These are phyloP conservation scores for Penicillium decumbens DNA, from an alignment of 2,329 filamentous ascomycete species.

Conservation along the genomic window DNA sequence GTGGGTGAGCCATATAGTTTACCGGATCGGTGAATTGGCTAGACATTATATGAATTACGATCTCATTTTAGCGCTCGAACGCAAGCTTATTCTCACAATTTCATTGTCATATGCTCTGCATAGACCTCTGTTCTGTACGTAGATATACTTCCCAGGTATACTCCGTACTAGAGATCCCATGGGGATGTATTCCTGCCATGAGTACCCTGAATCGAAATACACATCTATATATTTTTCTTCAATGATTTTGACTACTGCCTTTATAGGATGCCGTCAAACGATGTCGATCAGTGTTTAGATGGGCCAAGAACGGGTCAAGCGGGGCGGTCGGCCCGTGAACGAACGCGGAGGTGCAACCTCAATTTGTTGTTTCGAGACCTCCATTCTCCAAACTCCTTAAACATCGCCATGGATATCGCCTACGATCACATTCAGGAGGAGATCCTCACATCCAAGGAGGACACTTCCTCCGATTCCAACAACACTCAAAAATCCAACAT, in stretches of 20 bases:
- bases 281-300: not conserved
- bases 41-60: constrained; percentile 17
- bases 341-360: constrained; percentile 27
- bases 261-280: not conserved
- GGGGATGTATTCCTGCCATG: not conserved
- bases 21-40: constrained; percentile 18
- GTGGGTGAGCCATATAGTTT: constrained; percentile 36
- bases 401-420: constrained; percentile 73
- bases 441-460: constrained; percentile 53
- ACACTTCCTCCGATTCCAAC: constrained; percentile 40
- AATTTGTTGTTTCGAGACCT: constrained; percentile 13
- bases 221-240: no score
- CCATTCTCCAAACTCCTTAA: constrained; percentile 2
- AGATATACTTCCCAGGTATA: not conserved
- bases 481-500: constrained; percentile 33
- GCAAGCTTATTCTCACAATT: not conserved
- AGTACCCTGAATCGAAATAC: not conserved
- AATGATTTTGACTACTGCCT: not conserved
- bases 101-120: not conserved
- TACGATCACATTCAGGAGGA: constrained; percentile 97
- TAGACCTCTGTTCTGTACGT: not conserved
- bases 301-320: constrained; percentile 7
- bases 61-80: not conserved
- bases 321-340: constrained; percentile 32
- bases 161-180: not conserved